A percentile compares a stretch with the other conserved stretches of the same genome.
Conservation (phyloP, 192 early-diverging fungal species). For the Gamsiella multidivaricata region DNA sequence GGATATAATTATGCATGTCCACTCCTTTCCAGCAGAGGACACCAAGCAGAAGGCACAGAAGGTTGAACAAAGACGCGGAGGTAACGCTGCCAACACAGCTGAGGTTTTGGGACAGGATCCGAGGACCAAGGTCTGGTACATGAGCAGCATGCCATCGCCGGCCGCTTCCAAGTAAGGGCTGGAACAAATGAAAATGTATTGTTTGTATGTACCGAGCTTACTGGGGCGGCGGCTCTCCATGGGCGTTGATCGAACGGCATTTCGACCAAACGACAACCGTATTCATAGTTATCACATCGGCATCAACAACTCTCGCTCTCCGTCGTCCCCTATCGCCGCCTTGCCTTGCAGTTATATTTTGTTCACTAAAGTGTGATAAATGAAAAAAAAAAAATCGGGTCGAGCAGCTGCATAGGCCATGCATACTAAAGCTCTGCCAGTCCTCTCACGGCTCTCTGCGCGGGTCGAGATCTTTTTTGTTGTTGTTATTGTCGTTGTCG, state of each 20-base stretch:
- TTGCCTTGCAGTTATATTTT: neutral
- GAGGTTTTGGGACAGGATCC: slow-evolving; percentile 66
- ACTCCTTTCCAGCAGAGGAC: slow-evolving; percentile 69
- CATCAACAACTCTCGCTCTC: no score
- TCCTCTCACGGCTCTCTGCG: no score
- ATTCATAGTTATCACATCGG: no score
- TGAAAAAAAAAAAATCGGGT: no score
- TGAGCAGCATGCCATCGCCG: slow-evolving; percentile 63
- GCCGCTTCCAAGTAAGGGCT: slow-evolving; percentile 59
- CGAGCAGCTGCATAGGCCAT: slow-evolving; percentile 10
- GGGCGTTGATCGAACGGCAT: no score
- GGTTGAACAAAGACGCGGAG: slow-evolving; percentile 73
- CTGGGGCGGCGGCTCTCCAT: no score
- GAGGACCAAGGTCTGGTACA: slow-evolving; percentile 50
- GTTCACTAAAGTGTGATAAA: neutral
- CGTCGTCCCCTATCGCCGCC: neutral
- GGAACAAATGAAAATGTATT: neutral
- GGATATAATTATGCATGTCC: slow-evolving; percentile 72
- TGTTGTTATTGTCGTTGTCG: no score
- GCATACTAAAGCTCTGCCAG: no score
- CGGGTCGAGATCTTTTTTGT: no score
- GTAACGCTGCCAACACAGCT: slow-evolving; percentile 70
- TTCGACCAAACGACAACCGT: no score
- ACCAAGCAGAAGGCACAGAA: slow-evolving; percentile 65
- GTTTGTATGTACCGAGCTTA: no score